Evolutionary conservation across 768 basidiomycete species (phyloP), one percentile per base, ranked within the genome.

Genomic region (Rhizopogon vinicolor): DNA sequence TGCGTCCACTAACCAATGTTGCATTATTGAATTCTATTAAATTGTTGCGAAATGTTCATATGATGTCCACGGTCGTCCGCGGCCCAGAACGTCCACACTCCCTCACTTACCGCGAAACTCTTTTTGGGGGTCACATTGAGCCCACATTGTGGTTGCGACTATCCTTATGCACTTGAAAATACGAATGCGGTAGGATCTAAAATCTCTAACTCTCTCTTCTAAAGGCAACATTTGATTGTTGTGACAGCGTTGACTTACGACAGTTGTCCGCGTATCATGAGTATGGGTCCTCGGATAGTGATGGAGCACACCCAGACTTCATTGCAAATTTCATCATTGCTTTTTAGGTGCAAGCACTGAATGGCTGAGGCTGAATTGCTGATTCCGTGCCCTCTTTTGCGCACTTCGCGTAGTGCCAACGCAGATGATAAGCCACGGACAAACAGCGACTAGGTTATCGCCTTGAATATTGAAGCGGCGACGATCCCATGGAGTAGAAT

Each of bases 231-330:
- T 52, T 49, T 35, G 19, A 12, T 49, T 44, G 40, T 46, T 48
- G 22, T 54, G 56, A 46, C 39, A 22, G 18, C 53, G 19, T 22
- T 25, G 35, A 48, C 45, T 53, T 57, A 54, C 56, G 56, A 46
- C n/a, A 54, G 14, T 33, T 33, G 16, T 37, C 56, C 53, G 56
- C 56, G 45, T 33, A 54, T 40, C 41, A 42, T 40, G 1, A 33
- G 33, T 50, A 22, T 37, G 37, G 44, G 52, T 53, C 54, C 49
- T 52, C 58, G 58, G 57, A 55, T 14, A 49, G 48, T 22, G 22
- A 10, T 35, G 35, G 22, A 5, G 19, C 31, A 37, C 14, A 22
- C 37, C 35, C 19, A 33, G 31, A 49, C 48, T 19, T 35, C 48
- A 35, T 37, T 49, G 48, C 33, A 49, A 49, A 37, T 49, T 49